These are phyloP conservation scores for Phialophora macrospora DNA, from an alignment of 2,329 filamentous ascomycete species.

Conservation along the genomic window DNA sequence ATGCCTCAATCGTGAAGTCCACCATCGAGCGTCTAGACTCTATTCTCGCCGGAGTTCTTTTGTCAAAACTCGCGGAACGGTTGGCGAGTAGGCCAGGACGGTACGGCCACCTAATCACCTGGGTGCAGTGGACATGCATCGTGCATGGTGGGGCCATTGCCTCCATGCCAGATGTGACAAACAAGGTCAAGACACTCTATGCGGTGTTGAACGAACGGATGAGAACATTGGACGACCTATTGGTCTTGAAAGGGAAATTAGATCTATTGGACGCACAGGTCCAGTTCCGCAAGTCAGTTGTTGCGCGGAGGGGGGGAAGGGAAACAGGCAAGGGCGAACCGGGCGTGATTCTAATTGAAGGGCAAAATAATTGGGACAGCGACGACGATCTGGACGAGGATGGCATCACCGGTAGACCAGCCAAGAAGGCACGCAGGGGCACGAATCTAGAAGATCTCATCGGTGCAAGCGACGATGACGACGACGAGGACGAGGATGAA, in stretches of 20 bases:
- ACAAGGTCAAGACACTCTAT: constrained; percentile 76
- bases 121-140: constrained; percentile 94
- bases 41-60: constrained; percentile 74
- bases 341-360: constrained; percentile 76
- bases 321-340: constrained; percentile 69
- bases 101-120: constrained; percentile 86
- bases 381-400: constrained; percentile 50
- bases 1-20: constrained; percentile 76
- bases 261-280: constrained; percentile 94
- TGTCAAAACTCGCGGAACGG: constrained; percentile 83
- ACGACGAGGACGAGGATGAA: constrained; percentile 9
- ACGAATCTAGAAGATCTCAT: constrained; percentile 39
- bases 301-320: constrained; percentile 41
- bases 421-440: constrained; percentile 22
- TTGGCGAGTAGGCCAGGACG: constrained; percentile 86
- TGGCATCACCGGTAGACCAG: constrained; percentile 33
- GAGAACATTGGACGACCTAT: constrained; percentile 76
- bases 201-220: constrained; percentile 87
- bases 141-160: constrained; percentile 90
- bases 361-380: constrained; percentile 58
- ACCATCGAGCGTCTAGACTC: constrained; percentile 93
- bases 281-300: constrained; percentile 72
- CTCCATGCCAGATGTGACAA: constrained; percentile 80
- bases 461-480: constrained; percentile 25
- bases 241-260: constrained; percentile 91